These are phyloP conservation scores for Fusarium anguioides DNA, from an alignment of 2,329 filamentous ascomycete species.

Conservation along the genomic window DNA sequence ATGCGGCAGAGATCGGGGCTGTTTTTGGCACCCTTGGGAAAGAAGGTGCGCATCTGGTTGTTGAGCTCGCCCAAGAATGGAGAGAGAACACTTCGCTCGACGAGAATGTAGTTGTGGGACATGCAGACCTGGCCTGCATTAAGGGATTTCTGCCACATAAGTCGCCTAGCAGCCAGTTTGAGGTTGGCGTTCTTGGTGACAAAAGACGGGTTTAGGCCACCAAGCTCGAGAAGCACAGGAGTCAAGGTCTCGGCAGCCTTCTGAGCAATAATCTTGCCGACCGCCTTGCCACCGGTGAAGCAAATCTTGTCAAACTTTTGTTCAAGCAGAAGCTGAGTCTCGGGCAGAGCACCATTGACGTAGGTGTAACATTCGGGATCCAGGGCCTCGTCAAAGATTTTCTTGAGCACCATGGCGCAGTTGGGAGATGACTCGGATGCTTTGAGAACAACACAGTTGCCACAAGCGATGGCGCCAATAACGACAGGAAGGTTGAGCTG, in stretches of 20 bases:
- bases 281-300: constrained; percentile 84
- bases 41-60: constrained; percentile 78
- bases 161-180: constrained; percentile 80
- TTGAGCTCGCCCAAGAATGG: constrained; percentile 81
- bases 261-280: constrained; percentile 88
- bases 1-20: constrained; percentile 84
- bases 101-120: constrained; percentile 90
- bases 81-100: constrained; percentile 78
- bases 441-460: constrained; percentile 91
- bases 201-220: constrained; percentile 91
- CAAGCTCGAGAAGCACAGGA: constrained; percentile 88
- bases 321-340: constrained; percentile 84
- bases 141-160: constrained; percentile 88
- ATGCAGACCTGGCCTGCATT: constrained; percentile 94
- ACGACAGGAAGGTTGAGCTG: constrained; percentile 82
- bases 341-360: constrained; percentile 82
- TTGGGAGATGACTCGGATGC: constrained; percentile 85
- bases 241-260: constrained; percentile 92
- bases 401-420: constrained; percentile 81
- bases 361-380: constrained; percentile 81
- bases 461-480: constrained; percentile 90
- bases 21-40: constrained; percentile 81
- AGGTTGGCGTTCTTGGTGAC: constrained; percentile 86
- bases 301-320: constrained; percentile 98
- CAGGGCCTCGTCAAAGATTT: constrained; percentile 79